These are phyloP conservation scores for Phycomyces blakesleeanus DNA, from an alignment of 192 early-diverging fungal species.

Conservation along the genomic window DNA sequence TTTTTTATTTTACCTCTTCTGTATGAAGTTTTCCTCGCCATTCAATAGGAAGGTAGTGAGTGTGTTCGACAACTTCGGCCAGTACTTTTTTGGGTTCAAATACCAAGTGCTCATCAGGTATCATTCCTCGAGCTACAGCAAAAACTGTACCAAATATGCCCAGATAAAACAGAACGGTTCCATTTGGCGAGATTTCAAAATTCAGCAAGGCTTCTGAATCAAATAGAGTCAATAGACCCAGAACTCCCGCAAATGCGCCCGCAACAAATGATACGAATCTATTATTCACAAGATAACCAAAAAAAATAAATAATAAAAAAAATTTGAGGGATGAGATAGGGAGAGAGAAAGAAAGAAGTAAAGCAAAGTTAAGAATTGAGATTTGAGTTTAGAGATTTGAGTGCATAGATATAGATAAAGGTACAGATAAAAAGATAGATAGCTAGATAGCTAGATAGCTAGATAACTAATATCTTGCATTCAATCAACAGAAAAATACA, in stretches of 20 bases:
- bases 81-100: slow-evolving; percentile 83
- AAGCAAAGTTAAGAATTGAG: too few relatives aligned
- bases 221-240: slow-evolving; percentile 76
- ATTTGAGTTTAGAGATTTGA: too few relatives aligned
- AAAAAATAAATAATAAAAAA: too few relatives aligned
- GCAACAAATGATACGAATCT: slow-evolving; percentile 87
- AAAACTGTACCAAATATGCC: slow-evolving; percentile 83
- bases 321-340: too few relatives aligned
- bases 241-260: slow-evolving; percentile 83
- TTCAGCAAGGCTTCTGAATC: slow-evolving; percentile 85
- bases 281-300: slow-evolving; percentile 2
- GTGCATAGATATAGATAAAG: too few relatives aligned
- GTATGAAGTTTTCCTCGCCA: slow-evolving; percentile 86
- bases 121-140: slow-evolving; percentile 75
- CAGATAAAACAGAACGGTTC: slow-evolving; percentile 92
- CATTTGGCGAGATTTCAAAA: slow-evolving; percentile 86
- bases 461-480: too few relatives aligned
- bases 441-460: too few relatives aligned
- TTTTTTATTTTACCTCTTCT: slow-evolving; percentile 56
- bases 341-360: too few relatives aligned
- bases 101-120: slow-evolving; percentile 74
- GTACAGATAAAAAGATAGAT: background rate
- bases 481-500: too few relatives aligned
- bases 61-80: slow-evolving; percentile 73
- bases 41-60: slow-evolving; percentile 84